phyloP scores from a whole-genome alignment of 345 rosid species.

The Gossypium longicalyx region DNA sequence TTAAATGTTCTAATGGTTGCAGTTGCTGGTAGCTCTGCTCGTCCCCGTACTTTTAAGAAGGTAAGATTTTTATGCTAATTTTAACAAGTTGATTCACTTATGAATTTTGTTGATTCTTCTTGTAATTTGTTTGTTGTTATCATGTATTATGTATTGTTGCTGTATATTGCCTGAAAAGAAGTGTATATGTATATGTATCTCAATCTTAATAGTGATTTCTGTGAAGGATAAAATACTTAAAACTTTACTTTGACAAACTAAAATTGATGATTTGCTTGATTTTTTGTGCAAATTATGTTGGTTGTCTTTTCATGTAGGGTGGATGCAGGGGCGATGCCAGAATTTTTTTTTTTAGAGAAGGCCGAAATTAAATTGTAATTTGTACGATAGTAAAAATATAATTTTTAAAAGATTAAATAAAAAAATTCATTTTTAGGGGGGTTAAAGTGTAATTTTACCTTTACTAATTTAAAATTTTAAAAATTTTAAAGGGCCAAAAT shows the following conservation, averaged over 20 bases:
- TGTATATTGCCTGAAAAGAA: neutral
- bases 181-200: neutral
- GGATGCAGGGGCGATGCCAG: neutral
- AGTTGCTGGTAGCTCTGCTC: constrained; percentile 84
- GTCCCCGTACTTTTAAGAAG: constrained; percentile 81
- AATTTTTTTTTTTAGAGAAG: too few species aligned
- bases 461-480: too few species aligned
- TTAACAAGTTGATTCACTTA: neutral
- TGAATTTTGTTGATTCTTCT: neutral
- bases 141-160: neutral
- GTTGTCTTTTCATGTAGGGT: neutral
- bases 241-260: neutral
- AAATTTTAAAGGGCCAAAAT: too few species aligned
- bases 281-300: neutral
- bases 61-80: constrained; percentile 24
- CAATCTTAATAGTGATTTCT: neutral
- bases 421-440: too few species aligned
- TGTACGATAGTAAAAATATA: too few species aligned
- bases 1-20: constrained; percentile 22
- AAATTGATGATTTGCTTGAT: neutral
- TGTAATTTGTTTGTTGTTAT: neutral
- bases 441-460: too few species aligned
- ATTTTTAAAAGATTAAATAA: too few species aligned
- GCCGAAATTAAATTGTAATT: too few species aligned
- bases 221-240: neutral